A percentile compares a stretch with the other conserved stretches of the same genome.
These are phyloP conservation scores for Anisodus acutangulus DNA, from an alignment of 257 asterid genomes.

Conservation along the genomic window DNA sequence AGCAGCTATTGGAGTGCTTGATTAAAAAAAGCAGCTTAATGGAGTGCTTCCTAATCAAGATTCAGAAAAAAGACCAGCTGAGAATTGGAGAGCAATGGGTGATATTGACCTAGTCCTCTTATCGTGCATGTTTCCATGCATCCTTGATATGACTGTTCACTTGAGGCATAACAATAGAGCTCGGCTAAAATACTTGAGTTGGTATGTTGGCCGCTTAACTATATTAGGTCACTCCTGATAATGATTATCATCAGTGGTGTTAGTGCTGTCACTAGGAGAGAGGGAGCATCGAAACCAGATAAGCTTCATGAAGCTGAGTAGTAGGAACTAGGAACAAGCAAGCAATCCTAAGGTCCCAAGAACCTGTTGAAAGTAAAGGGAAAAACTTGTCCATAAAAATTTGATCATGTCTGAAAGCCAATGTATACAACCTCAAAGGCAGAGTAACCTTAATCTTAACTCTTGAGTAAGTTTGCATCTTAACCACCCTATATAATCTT, in stretches of 20 bases:
- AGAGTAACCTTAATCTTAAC: not conserved
- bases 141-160: not conserved
- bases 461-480: not conserved
- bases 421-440: not conserved
- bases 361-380: not conserved
- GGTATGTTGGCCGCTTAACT: not conserved
- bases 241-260: not conserved
- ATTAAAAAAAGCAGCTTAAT: not conserved
- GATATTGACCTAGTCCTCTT: not conserved
- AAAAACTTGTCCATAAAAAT: not conserved
- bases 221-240: constrained; percentile 20
- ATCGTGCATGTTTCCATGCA: not conserved
- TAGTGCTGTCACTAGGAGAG: not conserved
- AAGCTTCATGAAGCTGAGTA: not conserved
- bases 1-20: not conserved
- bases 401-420: not conserved
- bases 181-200: not conserved
- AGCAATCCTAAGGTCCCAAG: constrained; percentile 6
- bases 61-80: not conserved
- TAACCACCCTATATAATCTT: constrained; percentile 9
- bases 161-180: not conserved
- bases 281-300: not conserved
- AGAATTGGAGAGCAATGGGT: not conserved
- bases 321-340: constrained; percentile 15
- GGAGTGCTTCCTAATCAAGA: not conserved